Percentiles rank a stretch among this genome's conserved stretches.
Conservation (phyloP, 2,329 filamentous ascomycete species). For the Myrmaecium sp. region DNA sequence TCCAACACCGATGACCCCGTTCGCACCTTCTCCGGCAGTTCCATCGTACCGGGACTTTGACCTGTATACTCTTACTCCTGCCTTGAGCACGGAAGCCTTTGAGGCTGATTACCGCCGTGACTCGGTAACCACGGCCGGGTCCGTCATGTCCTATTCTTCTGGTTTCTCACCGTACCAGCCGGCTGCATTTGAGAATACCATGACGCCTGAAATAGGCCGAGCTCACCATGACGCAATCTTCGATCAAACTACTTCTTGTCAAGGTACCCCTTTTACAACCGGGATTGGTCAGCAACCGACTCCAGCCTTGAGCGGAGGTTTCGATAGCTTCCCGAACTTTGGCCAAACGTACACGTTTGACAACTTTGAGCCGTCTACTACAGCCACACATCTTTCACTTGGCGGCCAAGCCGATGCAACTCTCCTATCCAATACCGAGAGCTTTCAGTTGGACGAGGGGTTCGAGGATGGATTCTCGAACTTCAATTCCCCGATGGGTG, state of each 20-base stretch:
- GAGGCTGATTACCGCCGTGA: slow-evolving; percentile 20
- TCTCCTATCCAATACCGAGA: slow-evolving; percentile 46
- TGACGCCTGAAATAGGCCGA: slow-evolving; percentile 33
- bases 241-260: slow-evolving; percentile 37
- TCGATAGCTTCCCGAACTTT: slow-evolving; percentile 23
- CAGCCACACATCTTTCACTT: slow-evolving; percentile 45
- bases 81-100: slow-evolving; percentile 12
- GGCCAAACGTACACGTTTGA: too few species aligned
- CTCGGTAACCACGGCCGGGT: slow-evolving; percentile 18
- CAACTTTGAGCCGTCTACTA: slow-evolving; percentile 5
- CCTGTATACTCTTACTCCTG: slow-evolving; percentile 11
- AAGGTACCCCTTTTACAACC: too few species aligned
- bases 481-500: slow-evolving; percentile 23
- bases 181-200: slow-evolving; percentile 24
- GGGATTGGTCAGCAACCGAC: slow-evolving; percentile 38
- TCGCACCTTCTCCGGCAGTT: slow-evolving; percentile 24
- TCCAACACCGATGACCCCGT: slow-evolving; percentile 19
- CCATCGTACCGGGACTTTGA: slow-evolving; percentile 18
- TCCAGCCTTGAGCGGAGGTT: slow-evolving; percentile 20
- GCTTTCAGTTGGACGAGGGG: slow-evolving; percentile 43
- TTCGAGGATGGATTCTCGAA: slow-evolving; percentile 31
- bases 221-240: slow-evolving; percentile 45
- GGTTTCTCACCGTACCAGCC: slow-evolving; percentile 23
- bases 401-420: slow-evolving; percentile 51
- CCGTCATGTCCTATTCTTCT: slow-evolving; percentile 22